Base-by-base conservation (phyloP, 2,329 filamentous ascomycete genomes). In the Trichoderma breve region DNA sequence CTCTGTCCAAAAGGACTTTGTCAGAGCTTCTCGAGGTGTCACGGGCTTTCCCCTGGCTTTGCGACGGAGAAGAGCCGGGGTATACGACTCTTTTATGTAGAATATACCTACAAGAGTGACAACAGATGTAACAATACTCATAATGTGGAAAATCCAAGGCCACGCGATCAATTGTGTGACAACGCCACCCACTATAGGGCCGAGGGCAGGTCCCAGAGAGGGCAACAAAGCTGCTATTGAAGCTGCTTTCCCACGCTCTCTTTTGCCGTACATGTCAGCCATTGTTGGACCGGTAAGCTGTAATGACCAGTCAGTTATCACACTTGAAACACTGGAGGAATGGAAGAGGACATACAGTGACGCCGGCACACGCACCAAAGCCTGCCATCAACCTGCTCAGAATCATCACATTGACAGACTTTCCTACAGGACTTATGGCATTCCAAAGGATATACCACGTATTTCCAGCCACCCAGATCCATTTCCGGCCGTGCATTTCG, bases 131-230 rank as follows among this genome's bases (percentile, higher is more conserved):
- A 51, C 39, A 5, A 47, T 47, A 21, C 34, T 85, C 3, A 89
- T 89, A 0, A 89, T 83, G 81, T 87, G 92, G 81, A 93, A 93
- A 2, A 89, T 86, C 91, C 91, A 93, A 34, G 88, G 85, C 91
- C 91, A 93, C 5, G 85, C 86, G 3, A 88, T 86, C 73, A 86
- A 83, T 75, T 92, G 81, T 0, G 89, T 84, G 26, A 92, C 89
- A 75, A 90, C 88, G 0, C 90, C 91, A 24, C 91, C 91, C 0
- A 89, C 85, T 8, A 93, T 89, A 1, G 91, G 91, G 0, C 91
- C 91, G 1, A 92, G 81, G 0, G 90, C 90, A 0, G 90, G 91
- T 0, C 90, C 91, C 0, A 93, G 84, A 39, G 74, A 75, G 5
- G 76, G 76, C 5, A 77, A 14, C 6, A 77, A 68, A 1, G 65